These are phyloP conservation scores for Wickerhamomyces sp. DNA, from an alignment of 1,139 yeast species.

Conservation along the genomic window DNA sequence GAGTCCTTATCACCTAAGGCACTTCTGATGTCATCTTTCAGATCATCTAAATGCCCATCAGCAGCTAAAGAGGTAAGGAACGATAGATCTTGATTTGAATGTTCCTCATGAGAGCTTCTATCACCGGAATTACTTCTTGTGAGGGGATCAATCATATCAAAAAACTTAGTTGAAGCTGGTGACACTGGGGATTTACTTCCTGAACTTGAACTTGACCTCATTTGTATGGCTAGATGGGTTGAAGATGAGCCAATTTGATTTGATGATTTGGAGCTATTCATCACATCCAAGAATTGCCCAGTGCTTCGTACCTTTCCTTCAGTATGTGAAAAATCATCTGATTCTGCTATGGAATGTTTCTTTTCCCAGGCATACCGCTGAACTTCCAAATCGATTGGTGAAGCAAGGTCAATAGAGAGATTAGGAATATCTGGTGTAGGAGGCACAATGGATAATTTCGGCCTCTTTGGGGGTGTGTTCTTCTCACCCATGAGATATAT, in stretches of 20 bases:
- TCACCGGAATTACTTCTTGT: neutral
- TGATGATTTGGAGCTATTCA: neutral
- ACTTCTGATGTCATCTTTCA: conserved; percentile 6
- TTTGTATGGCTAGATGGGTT: neutral
- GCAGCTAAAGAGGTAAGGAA: conserved; percentile 2
- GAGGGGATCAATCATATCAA: neutral
- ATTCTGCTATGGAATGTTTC: neutral
- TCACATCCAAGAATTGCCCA: neutral
- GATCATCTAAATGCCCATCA: conserved; percentile 3
- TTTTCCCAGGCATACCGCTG: neutral
- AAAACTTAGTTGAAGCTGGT: neutral
- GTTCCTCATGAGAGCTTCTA: neutral
- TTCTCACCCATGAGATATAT: neutral
- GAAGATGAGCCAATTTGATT: neutral
- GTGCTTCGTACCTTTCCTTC: neutral
- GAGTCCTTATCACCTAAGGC: conserved; percentile 11
- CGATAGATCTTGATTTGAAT: neutral
- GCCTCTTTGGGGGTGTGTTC: conserved; percentile 1
- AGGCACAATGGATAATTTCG: neutral
- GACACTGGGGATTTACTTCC: conserved; percentile 1
- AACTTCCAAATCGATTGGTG: neutral
- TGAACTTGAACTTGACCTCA: neutral
- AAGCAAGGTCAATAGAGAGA: conserved; percentile 1
- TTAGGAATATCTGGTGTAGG: conserved; percentile 1
- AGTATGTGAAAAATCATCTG: neutral